Conservation (phyloP, 768 basidiomycete genomes). For the Lactarius akahatsu region DNA sequence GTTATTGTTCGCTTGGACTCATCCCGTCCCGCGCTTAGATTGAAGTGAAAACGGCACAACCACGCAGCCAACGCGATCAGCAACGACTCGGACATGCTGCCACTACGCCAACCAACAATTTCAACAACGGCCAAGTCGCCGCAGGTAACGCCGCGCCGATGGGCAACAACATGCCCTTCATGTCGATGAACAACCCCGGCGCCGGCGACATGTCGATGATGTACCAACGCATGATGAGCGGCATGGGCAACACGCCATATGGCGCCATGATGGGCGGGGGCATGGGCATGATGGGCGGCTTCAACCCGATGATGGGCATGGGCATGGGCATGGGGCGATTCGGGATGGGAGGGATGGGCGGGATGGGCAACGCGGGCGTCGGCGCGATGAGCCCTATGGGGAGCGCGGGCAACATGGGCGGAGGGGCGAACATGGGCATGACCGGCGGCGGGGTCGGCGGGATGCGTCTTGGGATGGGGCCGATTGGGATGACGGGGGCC, state of each 20-base stretch:
- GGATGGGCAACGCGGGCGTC: constrained; percentile 57
- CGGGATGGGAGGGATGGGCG: constrained; percentile 39
- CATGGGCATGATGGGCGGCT: constrained; percentile 32
- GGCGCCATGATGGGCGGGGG: constrained; percentile 38
- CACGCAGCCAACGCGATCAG: constrained; percentile 77
- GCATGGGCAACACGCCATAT: constrained; percentile 58
- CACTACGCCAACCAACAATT: constrained; percentile 27
- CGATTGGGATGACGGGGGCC: constrained; percentile 27
- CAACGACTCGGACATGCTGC: constrained; percentile 36
- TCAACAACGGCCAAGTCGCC: constrained; percentile 33
- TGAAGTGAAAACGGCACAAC: constrained; percentile 95
- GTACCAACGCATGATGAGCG: constrained; percentile 94
- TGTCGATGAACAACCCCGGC: constrained; percentile 36
- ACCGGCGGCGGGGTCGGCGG: constrained; percentile 32
- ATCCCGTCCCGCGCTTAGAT: constrained; percentile 71
- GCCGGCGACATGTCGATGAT: constrained; percentile 42
- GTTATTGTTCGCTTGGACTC: no score
- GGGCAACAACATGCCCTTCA: constrained; percentile 41
- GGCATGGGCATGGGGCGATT: constrained; percentile 38
- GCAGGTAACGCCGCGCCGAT: constrained; percentile 32
- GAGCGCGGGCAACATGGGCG: constrained; percentile 36
- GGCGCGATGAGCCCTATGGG: constrained; percentile 43
- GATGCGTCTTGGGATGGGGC: constrained; percentile 35
- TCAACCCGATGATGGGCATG: constrained; percentile 34
- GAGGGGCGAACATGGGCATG: constrained; percentile 38